Evolutionary conservation across 1,139 yeast genomes (phyloP), one percentile per base, ranked within the genome.

Genomic region (Pichia sp.): DNA sequence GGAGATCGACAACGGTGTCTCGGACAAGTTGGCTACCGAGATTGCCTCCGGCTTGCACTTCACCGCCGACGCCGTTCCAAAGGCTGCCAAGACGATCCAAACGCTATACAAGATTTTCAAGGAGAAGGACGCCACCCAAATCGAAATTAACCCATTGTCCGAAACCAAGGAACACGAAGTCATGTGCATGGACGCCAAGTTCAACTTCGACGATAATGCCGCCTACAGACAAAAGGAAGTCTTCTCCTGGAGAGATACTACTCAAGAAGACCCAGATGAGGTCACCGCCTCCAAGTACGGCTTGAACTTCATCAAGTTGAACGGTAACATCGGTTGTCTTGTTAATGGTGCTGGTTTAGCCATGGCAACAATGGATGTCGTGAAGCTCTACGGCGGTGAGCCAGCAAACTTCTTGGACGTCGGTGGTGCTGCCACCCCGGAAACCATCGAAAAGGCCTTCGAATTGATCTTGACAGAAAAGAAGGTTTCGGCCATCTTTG

Each of bases 321-420:
- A 93, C 71, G 99, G 99, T 75, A 89, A 90, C 80, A 92, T 93
- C 70, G 99, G 99, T 69, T 93, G 97, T 80, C 81, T 93, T 63
- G 99, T 93, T 72, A 93, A 93, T 75, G 99, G 99, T 79, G 99
- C 99, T 57, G 99, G 99, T 75, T 84, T 93, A 70, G 99, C 99
- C 68, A 93, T 93, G 99, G 99, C 99, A 68, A 93, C 99, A 64
- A 92, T 93, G 98, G 99, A 93, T 75, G 95, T 95, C 73, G 90
- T 93, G 79, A 92, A 95, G 79, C 82, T 95, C 68, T 88, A 90
- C 78, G 98, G 98, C 68, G 99, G 99, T 73, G 90, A 85, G 67
- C 99, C 99, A 67, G 99, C 99, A 64, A 93, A 93, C 81, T 93
- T 93, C 82, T 83, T 93, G 74, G 99, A 93, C 79, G 93, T 97